Percentiles rank a stretch among this genome's conserved stretches.
These are phyloP conservation scores for Rhynchosporium graminicola DNA, from an alignment of 2,329 filamentous ascomycete genomes.

Conservation along the genomic window DNA sequence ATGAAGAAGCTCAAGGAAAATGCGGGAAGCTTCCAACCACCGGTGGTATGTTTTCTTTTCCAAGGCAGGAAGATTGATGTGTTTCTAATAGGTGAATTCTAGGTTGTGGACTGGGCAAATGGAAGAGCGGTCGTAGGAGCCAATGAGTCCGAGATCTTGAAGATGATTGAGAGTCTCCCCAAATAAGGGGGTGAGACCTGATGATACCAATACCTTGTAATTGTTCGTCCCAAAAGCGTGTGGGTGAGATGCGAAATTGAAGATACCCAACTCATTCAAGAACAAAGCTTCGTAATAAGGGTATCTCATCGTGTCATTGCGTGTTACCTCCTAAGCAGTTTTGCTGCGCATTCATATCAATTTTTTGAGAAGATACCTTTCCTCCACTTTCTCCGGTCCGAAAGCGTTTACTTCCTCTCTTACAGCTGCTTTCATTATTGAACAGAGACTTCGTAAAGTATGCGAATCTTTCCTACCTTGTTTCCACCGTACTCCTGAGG, in stretches of 20 bases:
- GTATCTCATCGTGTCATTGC: neutral
- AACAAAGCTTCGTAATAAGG: neutral
- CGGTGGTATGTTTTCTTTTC: constrained; percentile 63
- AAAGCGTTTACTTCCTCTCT: no score
- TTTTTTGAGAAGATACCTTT: no score
- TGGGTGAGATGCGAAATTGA: constrained; percentile 9
- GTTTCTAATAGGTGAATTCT: constrained; percentile 33
- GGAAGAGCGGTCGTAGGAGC: constrained; percentile 78
- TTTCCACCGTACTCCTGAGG: no score
- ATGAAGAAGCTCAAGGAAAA: constrained; percentile 75
- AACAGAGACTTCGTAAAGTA: no score
- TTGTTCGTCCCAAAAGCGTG: constrained; percentile 3
- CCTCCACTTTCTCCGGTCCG: no score
- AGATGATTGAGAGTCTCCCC: constrained; percentile 66
- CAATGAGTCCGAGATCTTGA: constrained; percentile 85
- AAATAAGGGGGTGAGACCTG: constrained; percentile 28
- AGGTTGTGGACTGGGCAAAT: constrained; percentile 90
- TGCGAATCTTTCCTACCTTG: no score
- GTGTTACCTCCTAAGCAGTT: neutral
- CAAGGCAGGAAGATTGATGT: neutral
- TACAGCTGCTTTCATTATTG: no score
- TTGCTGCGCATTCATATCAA: neutral
- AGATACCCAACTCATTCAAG: neutral
- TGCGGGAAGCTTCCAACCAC: constrained; percentile 67
- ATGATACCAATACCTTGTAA: constrained; percentile 20